Base-by-base conservation (phyloP, 2,329 filamentous ascomycete species). In the Microdochium bolleyi region DNA sequence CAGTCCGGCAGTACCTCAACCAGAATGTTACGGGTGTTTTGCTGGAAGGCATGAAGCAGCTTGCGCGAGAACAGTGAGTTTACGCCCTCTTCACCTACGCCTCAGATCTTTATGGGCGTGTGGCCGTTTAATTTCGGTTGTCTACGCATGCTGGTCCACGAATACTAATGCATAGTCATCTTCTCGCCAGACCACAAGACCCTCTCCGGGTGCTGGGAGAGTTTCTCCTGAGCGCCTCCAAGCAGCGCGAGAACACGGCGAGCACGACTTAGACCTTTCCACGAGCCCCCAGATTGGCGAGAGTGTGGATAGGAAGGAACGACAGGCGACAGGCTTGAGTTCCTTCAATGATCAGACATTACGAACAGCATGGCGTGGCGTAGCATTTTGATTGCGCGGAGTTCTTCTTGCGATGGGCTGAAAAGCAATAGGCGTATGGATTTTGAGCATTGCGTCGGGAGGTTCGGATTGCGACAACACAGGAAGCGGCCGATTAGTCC, bases 1-100 rank as follows among this genome's bases (percentile, higher is more conserved):
- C 84, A 1, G 82, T 83, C 4, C 79, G 87, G 48, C 78, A 82
- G 61, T 91, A 89, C 65, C 69, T 91, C 59, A 90, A 90, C 62
- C 76, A 78, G 49, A 88, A 84, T 60, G 79, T 91, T 41, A 87
- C 85, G 0, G 80, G 80, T 1, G 77, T 80, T 24, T 62, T 91
- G 54, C 70, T 90, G 38, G 86, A 90, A 61, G 87, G 86, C 24
- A 87, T 91, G 84, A 90, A 89, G 71, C 68, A 78, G 52, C 65
- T 91, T 55, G 85, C 84, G 3, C 83, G 80, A 59, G 84, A 89
- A 44, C 81, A 86, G 87, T 89, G 69, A 63, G 85, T 77, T 46
- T 41, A 30, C 21, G 21, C 8, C 37, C 30, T 53, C 34, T 38
- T 34, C 37, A 9, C 7, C 16, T 7, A 30, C 24, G 24, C 27